phyloP scores from a whole-genome alignment of 768 basidiomycete species.

The Hirschioporus abietinus region DNA sequence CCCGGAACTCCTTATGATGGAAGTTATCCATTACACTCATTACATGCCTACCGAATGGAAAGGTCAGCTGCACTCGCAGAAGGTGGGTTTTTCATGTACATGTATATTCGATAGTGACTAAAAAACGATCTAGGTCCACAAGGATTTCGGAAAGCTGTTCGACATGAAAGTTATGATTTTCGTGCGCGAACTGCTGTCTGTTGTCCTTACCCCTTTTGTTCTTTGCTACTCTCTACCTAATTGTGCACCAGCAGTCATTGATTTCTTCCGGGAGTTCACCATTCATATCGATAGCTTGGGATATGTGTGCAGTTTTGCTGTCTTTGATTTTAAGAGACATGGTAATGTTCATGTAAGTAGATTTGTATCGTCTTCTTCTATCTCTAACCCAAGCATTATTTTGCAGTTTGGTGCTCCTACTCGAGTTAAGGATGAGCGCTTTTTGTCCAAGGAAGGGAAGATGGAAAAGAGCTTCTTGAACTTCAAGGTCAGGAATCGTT shows the following conservation, averaged over 20 bases:
- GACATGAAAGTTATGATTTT: slow-evolving; percentile 90
- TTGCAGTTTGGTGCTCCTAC: slow-evolving; percentile 81
- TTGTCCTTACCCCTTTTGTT: slow-evolving; percentile 90
- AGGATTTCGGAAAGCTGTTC: slow-evolving; percentile 88
- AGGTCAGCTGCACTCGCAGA: slow-evolving; percentile 80
- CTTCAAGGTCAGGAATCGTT: slow-evolving; percentile 58
- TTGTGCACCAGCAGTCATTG: slow-evolving; percentile 87
- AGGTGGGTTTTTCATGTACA: slow-evolving; percentile 37
- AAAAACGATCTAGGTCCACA: slow-evolving; percentile 60
- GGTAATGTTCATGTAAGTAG: slow-evolving; percentile 78
- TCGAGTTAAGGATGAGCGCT: slow-evolving; percentile 58
- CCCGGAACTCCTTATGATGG: slow-evolving; percentile 87
- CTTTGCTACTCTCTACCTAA: slow-evolving; percentile 88
- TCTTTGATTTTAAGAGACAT: slow-evolving; percentile 95
- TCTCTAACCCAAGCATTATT: background rate
- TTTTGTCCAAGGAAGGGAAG: slow-evolving; percentile 89
- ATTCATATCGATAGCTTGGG: slow-evolving; percentile 96
- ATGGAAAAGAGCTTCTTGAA: slow-evolving; percentile 98
- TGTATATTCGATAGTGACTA: slow-evolving; percentile 7
- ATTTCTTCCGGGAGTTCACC: slow-evolving; percentile 98
- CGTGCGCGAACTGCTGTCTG: slow-evolving; percentile 82
- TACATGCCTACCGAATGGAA: slow-evolving; percentile 96
- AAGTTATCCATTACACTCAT: slow-evolving; percentile 91
- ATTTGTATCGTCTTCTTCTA: background rate
- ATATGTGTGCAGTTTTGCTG: slow-evolving; percentile 96